A percentile compares a stretch with the other conserved stretches of the same genome.
These are phyloP conservation scores for Gossypium gossypioides DNA, from an alignment of 441 rosid species.

Conservation along the genomic window DNA sequence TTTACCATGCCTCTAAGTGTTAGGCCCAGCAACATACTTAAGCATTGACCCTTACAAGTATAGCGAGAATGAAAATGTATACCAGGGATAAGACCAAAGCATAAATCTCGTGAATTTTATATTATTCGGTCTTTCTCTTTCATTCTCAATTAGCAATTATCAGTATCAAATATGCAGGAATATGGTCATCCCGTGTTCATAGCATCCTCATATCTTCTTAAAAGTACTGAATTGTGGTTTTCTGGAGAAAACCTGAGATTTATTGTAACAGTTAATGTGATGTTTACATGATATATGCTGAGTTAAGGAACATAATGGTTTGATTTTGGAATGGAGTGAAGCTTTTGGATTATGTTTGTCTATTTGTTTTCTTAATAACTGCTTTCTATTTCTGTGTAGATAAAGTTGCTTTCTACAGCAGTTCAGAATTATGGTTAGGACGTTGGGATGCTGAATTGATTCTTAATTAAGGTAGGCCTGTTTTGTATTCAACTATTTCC, in stretches of 20 bases:
- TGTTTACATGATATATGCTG: not conserved
- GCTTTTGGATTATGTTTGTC: not conserved
- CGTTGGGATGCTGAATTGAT: conserved; percentile 6
- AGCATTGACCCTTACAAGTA: not conserved
- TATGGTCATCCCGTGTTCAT: not conserved
- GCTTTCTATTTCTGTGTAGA: conserved; percentile 5
- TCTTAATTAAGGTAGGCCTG: conserved; percentile 6
- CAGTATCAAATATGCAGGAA: not conserved
- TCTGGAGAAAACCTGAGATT: not conserved
- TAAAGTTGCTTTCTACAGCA: not conserved
- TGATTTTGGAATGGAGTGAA: not conserved
- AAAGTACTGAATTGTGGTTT: not conserved
- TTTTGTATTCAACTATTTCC: not conserved
- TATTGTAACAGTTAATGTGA: not conserved
- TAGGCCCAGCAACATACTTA: not conserved
- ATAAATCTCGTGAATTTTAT: not conserved
- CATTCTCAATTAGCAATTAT: not conserved
- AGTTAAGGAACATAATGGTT: not conserved
- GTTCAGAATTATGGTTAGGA: not conserved
- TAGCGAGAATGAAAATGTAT: not conserved
- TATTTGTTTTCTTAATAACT: not conserved
- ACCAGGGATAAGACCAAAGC: not conserved
- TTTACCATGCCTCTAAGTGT: not conserved
- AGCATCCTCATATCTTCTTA: not conserved
- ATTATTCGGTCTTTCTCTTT: not conserved